Evolutionary conservation across 1,139 yeast species (phyloP), one percentile per base, ranked within the genome.

Genomic region (Saccharomyces uvarum): DNA sequence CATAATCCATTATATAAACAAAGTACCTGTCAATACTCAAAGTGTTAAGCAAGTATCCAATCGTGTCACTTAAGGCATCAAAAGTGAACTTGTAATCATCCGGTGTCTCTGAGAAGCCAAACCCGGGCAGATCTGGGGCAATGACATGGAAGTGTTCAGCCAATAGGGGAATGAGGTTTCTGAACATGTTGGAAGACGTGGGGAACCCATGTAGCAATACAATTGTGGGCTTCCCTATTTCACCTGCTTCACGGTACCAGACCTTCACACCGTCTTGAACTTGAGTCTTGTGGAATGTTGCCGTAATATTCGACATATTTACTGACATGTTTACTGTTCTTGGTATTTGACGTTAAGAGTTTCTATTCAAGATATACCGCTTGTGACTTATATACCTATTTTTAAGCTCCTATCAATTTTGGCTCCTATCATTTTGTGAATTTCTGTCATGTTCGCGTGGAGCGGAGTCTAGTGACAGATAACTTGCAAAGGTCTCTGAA

Each of bases 191-290:
- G 0, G 79, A 75, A 2, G 78, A 73, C 1, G 77, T 67, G 11
- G 80, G 80, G 53, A 65, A 75, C 2, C 79, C 80, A 58, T 76
- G 80, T 14, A 76, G 67, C 48, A 76, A 67, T 28, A 76, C 59
- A 9, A 76, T 53, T 1, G 63, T 62, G 6, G 76, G 75, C 6
- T 70, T 70, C 28, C 57, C 33, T 0, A 52, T 27, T 5, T 60
- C 56, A 2, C 78, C 78, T 13, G 76, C 74, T 57, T 75, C 76
- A 21, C 74, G 62, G 59, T 75, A 76, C 61, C 70, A 74, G 42
- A 76, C 61, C 11, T 69, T 63, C 44, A 63, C 67, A 16, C 65
- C 69, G 53, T 63, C 60, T 19, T 48, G 41, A 28, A 53, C 41
- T 26, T 7, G 7, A 9, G 46, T 27, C 8, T 19, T 49, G 47